Evolutionary conservation across 2,329 filamentous ascomycete species (phyloP).

Genomic region (Penicillium rolfsii): DNA sequence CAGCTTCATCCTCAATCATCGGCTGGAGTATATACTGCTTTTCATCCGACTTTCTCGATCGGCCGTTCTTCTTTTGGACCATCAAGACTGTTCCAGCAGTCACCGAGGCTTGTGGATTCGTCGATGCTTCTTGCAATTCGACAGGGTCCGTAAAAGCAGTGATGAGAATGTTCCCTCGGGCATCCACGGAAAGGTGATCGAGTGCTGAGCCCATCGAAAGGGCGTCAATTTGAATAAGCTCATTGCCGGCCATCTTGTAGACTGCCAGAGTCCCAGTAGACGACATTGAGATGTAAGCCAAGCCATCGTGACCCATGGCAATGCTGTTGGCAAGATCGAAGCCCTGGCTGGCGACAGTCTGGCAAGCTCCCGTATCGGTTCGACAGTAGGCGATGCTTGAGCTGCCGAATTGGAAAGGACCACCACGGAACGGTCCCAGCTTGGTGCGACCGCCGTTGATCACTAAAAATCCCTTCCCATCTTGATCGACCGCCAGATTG

Average conservation of each 20-base stretch:
- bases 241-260: neutral
- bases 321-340: constrained; percentile 8
- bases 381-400: constrained; percentile 7
- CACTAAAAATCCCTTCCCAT: constrained; percentile 7
- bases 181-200: constrained; percentile 10
- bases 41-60: neutral
- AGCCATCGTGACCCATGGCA: constrained; percentile 2
- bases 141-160: constrained; percentile 10
- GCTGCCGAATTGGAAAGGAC: constrained; percentile 2
- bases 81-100: constrained; percentile 4
- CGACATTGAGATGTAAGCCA: constrained; percentile 5
- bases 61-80: neutral
- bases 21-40: constrained; percentile 2
- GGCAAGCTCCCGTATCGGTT: constrained; percentile 5
- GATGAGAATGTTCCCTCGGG: constrained; percentile 7
- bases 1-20: constrained; percentile 9
- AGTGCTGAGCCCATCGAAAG: constrained; percentile 3
- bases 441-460: constrained; percentile 9
- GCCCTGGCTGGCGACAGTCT: constrained; percentile 4
- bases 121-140: constrained; percentile 5
- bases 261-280: constrained; percentile 2
- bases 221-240: neutral
- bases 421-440: neutral
- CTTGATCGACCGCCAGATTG: constrained; percentile 1
- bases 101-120: neutral